phyloP scores from a whole-genome alignment of 768 basidiomycete species.

The Coprinellus micaceus region DNA sequence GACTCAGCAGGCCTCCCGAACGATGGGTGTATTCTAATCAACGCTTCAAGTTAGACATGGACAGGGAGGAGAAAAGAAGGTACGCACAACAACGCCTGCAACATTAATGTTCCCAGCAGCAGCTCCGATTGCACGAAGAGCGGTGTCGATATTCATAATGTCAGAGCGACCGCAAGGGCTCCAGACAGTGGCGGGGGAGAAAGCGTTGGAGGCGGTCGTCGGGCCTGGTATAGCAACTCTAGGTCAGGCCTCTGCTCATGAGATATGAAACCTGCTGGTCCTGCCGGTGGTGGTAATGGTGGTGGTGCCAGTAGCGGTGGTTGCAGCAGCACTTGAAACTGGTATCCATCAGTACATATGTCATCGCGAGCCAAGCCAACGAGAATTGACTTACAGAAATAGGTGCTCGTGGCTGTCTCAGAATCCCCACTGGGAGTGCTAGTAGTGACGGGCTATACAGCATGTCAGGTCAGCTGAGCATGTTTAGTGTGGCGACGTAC shows the following conservation, averaged over 20 bases:
- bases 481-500: neutral
- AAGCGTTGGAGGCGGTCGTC: neutral
- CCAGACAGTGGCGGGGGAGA: slow-evolving; percentile 4
- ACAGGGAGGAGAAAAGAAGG: neutral
- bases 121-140: neutral
- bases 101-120: neutral
- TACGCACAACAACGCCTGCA: neutral
- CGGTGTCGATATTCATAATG: slow-evolving; percentile 1
- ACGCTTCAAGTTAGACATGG: neutral
- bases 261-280: neutral
- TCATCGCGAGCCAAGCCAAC: neutral
- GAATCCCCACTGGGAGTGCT: slow-evolving; percentile 2
- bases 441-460: neutral
- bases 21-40: neutral
- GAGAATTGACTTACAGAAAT: neutral
- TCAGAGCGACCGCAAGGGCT: neutral
- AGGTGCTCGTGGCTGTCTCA: neutral
- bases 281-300: neutral
- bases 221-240: neutral
- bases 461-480: neutral
- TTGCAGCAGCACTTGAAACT: neutral
- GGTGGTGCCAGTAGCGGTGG: neutral
- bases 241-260: neutral
- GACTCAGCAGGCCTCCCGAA: neutral
- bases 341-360: neutral